A percentile compares a stretch with the other conserved stretches of the same genome.
phyloP scores from a whole-genome alignment of 345 rosid genomes.

The Pistacia atlantica region DNA sequence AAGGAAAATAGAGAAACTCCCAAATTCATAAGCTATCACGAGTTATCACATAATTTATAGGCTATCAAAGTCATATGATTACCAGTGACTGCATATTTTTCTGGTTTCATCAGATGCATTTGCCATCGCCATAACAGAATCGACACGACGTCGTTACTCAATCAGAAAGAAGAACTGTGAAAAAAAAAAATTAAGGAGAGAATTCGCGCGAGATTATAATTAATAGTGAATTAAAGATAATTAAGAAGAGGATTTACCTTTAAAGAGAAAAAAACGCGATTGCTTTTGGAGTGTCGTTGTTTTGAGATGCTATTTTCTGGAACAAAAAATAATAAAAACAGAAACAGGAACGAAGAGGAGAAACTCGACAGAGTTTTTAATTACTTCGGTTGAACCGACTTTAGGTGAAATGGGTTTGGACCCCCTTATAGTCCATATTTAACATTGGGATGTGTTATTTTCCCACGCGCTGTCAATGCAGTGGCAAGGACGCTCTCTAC shows the following conservation, averaged over 20 bases:
- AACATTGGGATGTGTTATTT: neutral
- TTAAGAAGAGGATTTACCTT: neutral
- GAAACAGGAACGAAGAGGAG: neutral
- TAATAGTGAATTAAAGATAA: neutral
- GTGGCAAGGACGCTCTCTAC: neutral
- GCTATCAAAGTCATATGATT: constrained; percentile 4
- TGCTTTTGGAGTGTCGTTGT: neutral
- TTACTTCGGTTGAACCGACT: constrained; percentile 20
- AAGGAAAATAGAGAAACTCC: neutral
- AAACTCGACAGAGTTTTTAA: neutral
- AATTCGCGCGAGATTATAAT: neutral
- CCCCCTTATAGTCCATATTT: constrained; percentile 9
- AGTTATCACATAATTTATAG: constrained; percentile 5
- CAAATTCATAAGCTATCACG: neutral
- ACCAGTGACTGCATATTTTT: constrained; percentile 86
- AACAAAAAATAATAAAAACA: neutral
- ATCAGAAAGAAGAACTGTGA: constrained; percentile 14
- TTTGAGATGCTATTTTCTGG: neutral
- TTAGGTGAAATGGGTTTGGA: constrained; percentile 9
- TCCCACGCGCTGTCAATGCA: constrained; percentile 10
- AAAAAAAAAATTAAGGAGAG: constrained; percentile 3
- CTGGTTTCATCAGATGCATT: constrained; percentile 62
- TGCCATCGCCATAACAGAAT: constrained; percentile 47
- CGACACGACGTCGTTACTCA: constrained; percentile 15
- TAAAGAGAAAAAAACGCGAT: neutral